Percentiles rank a stretch among this genome's conserved stretches.
These are phyloP conservation scores for Monosporascus sp. DNA, from an alignment of 2,329 filamentous ascomycete species.

Conservation along the genomic window DNA sequence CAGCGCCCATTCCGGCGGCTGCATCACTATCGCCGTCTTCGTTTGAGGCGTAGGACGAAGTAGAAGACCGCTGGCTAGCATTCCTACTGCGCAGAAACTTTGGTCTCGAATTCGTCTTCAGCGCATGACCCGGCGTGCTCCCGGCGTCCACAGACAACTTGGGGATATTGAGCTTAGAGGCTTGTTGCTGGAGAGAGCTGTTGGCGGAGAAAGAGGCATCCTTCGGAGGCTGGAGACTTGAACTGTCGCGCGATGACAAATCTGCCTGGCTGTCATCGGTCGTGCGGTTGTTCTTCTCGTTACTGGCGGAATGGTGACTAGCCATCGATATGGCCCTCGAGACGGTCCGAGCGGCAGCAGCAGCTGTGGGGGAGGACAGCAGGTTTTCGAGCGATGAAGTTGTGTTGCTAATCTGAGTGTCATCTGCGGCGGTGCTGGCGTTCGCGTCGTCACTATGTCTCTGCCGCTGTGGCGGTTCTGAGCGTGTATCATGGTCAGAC, in stretches of 20 bases:
- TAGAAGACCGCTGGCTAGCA: constrained; percentile 54
- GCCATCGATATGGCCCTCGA: constrained; percentile 47
- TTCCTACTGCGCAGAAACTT: constrained; percentile 55
- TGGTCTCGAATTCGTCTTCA: constrained; percentile 44
- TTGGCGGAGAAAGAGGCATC: constrained; percentile 22
- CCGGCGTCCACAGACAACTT: constrained; percentile 36
- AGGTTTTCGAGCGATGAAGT: constrained; percentile 49
- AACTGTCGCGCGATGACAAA: constrained; percentile 17
- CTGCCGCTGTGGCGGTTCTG: neutral
- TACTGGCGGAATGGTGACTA: constrained; percentile 21
- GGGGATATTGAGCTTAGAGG: constrained; percentile 28
- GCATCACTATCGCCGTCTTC: constrained; percentile 68
- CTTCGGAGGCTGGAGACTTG: constrained; percentile 25
- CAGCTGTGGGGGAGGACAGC: constrained; percentile 52
- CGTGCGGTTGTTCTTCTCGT: constrained; percentile 5
- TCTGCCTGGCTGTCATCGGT: constrained; percentile 14
- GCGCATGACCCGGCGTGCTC: constrained; percentile 40
- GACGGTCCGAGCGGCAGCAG: constrained; percentile 42
- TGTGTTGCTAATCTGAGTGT: constrained; percentile 28
- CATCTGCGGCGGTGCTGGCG: constrained; percentile 1
- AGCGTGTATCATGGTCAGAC: neutral
- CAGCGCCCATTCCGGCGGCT: constrained; percentile 61
- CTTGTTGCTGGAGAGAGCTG: constrained; percentile 25
- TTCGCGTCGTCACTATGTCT: constrained; percentile 1
- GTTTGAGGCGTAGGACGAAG: constrained; percentile 54